Conservation (phyloP, 2,329 filamentous ascomycete species). For the Xylaria sp. region DNA sequence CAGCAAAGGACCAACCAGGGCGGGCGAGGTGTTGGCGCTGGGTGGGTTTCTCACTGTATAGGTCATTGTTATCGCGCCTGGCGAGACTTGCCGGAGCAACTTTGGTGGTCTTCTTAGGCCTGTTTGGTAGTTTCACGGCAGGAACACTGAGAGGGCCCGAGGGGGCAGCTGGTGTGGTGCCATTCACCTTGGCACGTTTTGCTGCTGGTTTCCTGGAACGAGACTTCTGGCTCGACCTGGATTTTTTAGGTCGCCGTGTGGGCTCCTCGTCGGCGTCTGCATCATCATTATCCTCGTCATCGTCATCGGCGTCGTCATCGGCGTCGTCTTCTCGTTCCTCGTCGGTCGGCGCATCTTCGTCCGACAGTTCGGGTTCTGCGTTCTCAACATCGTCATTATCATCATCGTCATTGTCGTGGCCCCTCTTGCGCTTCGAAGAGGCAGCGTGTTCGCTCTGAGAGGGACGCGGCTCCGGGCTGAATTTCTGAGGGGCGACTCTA, state of each 20-base stretch:
- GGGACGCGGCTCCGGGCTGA: slow-evolving; percentile 61
- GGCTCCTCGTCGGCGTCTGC: slow-evolving; percentile 61
- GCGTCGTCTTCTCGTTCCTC: slow-evolving; percentile 55
- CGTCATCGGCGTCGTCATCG: slow-evolving; percentile 48
- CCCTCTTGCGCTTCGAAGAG: slow-evolving; percentile 69
- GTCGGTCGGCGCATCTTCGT: slow-evolving; percentile 52
- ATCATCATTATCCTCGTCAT: slow-evolving; percentile 56
- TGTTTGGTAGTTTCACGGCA: slow-evolving; percentile 57
- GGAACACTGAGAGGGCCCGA: slow-evolving; percentile 54
- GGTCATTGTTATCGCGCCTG: slow-evolving; percentile 62
- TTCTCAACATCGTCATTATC: slow-evolving; percentile 51
- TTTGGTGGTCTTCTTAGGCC: slow-evolving; percentile 66
- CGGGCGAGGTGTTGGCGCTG: slow-evolving; percentile 10
- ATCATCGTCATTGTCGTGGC: slow-evolving; percentile 36
- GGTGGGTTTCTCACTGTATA: slow-evolving; percentile 62
- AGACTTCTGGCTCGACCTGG: slow-evolving; percentile 57
- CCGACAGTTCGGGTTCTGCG: slow-evolving; percentile 59
- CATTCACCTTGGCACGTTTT: slow-evolving; percentile 74
- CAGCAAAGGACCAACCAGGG: slow-evolving; percentile 26
- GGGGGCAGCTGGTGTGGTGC: slow-evolving; percentile 55
- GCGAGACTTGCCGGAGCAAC: slow-evolving; percentile 63
- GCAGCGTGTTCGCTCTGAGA: slow-evolving; percentile 51
- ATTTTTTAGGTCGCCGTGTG: slow-evolving; percentile 52
- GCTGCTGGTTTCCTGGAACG: slow-evolving; percentile 66
- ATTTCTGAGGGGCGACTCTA: slow-evolving; percentile 69